Conservation (phyloP, 257 asterid genomes). For the Parsonsia alboflavescens region DNA sequence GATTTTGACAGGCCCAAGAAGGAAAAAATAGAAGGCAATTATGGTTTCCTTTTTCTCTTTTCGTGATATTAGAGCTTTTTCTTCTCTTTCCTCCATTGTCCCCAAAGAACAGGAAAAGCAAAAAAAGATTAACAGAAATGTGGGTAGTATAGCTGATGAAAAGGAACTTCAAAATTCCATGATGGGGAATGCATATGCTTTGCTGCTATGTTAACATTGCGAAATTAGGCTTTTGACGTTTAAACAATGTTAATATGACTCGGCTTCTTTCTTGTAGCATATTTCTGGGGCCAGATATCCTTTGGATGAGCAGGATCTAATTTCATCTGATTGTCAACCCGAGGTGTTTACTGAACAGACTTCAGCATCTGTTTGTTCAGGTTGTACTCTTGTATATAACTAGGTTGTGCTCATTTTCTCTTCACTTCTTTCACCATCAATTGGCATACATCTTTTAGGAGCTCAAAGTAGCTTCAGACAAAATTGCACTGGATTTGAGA, state of each 20-base stretch:
- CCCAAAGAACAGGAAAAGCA: not conserved
- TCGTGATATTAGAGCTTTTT: not conserved
- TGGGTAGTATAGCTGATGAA: not conserved
- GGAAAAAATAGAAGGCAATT: not conserved
- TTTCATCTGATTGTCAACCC: slow-evolving; percentile 22
- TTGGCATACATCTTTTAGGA: slow-evolving; percentile 32
- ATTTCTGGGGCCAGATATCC: not conserved
- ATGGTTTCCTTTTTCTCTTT: not conserved
- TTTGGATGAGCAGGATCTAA: slow-evolving; percentile 3
- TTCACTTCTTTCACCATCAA: slow-evolving; percentile 21
- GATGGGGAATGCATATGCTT: not conserved
- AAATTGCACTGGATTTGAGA: slow-evolving; percentile 31
- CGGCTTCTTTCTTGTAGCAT: slow-evolving; percentile 7
- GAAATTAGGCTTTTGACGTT: not conserved
- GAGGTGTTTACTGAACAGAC: slow-evolving; percentile 27
- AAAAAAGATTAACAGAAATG: not conserved
- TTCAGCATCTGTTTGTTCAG: slow-evolving; percentile 31
- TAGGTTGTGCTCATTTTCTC: slow-evolving; percentile 9
- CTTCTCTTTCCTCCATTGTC: not conserved
- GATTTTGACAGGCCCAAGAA: not conserved
- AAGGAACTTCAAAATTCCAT: not conserved
- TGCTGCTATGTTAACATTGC: not conserved
- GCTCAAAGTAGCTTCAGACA: slow-evolving; percentile 29
- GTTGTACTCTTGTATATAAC: slow-evolving; percentile 25
- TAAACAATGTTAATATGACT: not conserved